Base-by-base conservation (phyloP, 1,139 yeast species). In the Yamadazyma jaroonii region DNA sequence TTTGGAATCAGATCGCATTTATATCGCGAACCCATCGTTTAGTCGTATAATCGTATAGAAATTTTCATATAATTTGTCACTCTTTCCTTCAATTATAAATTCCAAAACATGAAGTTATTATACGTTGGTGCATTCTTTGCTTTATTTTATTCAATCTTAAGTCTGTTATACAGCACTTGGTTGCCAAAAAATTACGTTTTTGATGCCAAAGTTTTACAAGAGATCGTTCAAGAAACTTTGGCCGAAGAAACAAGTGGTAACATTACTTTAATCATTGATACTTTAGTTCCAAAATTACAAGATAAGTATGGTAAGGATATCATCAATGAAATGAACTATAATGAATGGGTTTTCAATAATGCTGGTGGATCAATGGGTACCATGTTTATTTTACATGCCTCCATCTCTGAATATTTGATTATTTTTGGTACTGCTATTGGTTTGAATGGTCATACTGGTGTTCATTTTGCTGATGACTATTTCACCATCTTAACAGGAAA, bases 301-400 rank as follows among this genome's bases (percentile, higher is more conserved):
- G 70, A 62, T 2, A 77, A 71, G 39, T 92, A 90, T 57, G 53
- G 53, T 14, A 74, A 76, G 1, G 77, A 79, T 17, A 57, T 75
- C 47, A 77, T 89, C 61, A 86, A 84, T 57, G 80, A 78, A 44
- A 70, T 84, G 50, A 77, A 81, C 55, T 72, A 73, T 40, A 84
- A 85, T 35, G 92, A 89, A 51, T 92, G 97, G 97, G 82, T 92
- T 37, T 90, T 82, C 77, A 92, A 90, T 74, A 89, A 88, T 54
- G 98, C 98, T 7, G 98, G 98, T 39, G 96, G 96, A 49, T 97
- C 98, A 39, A 92, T 92, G 98, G 98, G 98, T 21, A 80, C 89
- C 41, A 90, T 92, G 97, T 77, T 87, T 52, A 87, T 94, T 45
- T 70, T 92, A 49, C 98, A 94, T 61, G 97, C 97, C 10, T 90